Evolutionary conservation across 345 rosid species (phyloP), one percentile per base, ranked within the genome.

Genomic region (Carallia pectinifolia): DNA sequence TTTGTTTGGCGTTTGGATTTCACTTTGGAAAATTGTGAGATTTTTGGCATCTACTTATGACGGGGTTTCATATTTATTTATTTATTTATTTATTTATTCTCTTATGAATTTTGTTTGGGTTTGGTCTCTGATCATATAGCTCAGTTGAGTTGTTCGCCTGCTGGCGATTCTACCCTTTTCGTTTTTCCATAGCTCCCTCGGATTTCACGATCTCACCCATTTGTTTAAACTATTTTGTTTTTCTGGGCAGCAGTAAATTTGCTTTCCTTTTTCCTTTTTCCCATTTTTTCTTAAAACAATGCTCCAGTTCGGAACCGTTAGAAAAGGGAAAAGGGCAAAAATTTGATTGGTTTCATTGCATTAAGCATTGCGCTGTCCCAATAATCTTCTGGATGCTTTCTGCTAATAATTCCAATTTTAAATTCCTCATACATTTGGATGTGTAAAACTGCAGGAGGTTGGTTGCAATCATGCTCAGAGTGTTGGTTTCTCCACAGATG

Each of bases 401-500:
- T 53, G 67, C 67, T 38, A 38, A 36, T 64, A 12, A 40, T 64
- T 13, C 4, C 50, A 44, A 44, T 10, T 44, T 44, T 44, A 44
- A 44, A 29, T 29, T 65, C 9, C 50, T 47, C 58, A 16, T 1
- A 68, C 4, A 29, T 55, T 58, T 40, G 18, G n/a, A 5, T 53
- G 29, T 9, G 30, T 59, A 13, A 48, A 27, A 67, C 19, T 77
- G 67, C 72, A 94, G 97, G 98, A 94, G 78, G 97, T 94, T 76
- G 98, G 89, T 53, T 80, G 97, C 82, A 95, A 95, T 71, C 97
- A 95, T 80, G 96, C 82, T 67, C 97, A 95, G 77, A 81, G 83
- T 71, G 84, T 90, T 79, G 99, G 99, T 61, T 95, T 86, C 78
- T 95, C 97, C 3, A 92, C 97, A 0, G 97, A 90, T 80, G 97